Conservation (phyloP, 2,329 filamentous ascomycete genomes). For the Penicillium sp. region DNA sequence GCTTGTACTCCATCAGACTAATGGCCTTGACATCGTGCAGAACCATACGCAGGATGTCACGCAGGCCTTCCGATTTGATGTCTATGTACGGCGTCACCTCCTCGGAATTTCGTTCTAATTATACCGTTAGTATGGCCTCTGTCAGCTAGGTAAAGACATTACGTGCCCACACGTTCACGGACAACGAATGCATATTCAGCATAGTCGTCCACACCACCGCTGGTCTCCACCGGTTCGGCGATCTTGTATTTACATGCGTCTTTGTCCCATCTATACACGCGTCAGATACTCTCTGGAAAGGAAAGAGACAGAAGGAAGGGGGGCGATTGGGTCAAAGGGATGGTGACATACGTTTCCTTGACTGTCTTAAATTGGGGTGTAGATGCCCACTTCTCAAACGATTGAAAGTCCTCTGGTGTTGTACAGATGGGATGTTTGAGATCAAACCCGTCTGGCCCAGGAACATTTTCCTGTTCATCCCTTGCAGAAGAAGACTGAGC, state of each 20-base stretch:
- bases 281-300: slow-evolving; percentile 11
- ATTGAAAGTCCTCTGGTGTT: background rate
- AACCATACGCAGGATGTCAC: background rate
- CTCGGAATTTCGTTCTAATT: slow-evolving; percentile 20
- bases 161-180: slow-evolving; percentile 23
- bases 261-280: slow-evolving; percentile 25
- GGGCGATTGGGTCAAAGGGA: background rate
- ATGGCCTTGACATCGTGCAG: background rate
- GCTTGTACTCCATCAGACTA: slow-evolving; percentile 1
- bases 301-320: background rate
- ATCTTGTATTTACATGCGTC: slow-evolving; percentile 31
- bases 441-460: background rate
- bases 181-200: slow-evolving; percentile 28
- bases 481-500: background rate
- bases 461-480: background rate
- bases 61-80: background rate
- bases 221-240: slow-evolving; percentile 23
- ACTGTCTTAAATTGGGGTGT: background rate
- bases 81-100: background rate
- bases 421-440: background rate
- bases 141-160: slow-evolving; percentile 4
- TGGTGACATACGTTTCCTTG: background rate
- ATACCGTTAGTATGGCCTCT: slow-evolving; percentile 14
- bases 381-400: background rate
- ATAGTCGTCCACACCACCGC: slow-evolving; percentile 15